Base-by-base conservation (phyloP, 1,139 yeast genomes). In the Petasospora fabianii region DNA sequence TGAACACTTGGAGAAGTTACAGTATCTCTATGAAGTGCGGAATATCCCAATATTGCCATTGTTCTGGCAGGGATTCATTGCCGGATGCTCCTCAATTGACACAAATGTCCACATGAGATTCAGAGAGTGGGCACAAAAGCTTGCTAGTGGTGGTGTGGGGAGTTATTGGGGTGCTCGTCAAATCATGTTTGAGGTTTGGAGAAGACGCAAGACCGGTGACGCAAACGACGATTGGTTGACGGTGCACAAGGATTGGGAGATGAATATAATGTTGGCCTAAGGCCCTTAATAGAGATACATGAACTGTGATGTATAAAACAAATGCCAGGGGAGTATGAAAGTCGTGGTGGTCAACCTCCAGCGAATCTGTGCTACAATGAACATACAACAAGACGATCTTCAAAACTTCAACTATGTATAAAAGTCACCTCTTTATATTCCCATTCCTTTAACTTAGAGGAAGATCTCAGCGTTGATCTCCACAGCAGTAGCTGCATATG, bases 391-490 rank as follows among this genome's bases (percentile, higher is more conserved):
- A n/a, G n/a, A n/a, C n/a, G n/a, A n/a, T n/a, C n/a, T n/a, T n/a
- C n/a, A n/a, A n/a, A n/a, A n/a, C n/a, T n/a, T n/a, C n/a, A n/a
- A n/a, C n/a, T n/a, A n/a, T n/a, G n/a, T n/a, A n/a, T n/a, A n/a
- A n/a, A n/a, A n/a, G n/a, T n/a, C n/a, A n/a, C n/a, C n/a, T n/a
- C n/a, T n/a, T n/a, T n/a, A n/a, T n/a, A n/a, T n/a, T n/a, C n/a
- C n/a, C n/a, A n/a, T n/a, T n/a, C n/a, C n/a, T n/a, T n/a, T n/a
- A n/a, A n/a, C n/a, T 26, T 16, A 82, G 62, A 83, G 69, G 71
- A 88, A 87, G 42, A 81, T 83, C 66, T 90, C 95, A 38, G 94
- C 80, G 60, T 90, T 84, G 49, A 94, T 71, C 69, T 94, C 99
- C 48, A 90, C 92, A 46, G 84, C 74, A 33, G 96, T 84, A 30